Evolutionary conservation across 2,329 filamentous ascomycete genomes (phyloP).

Genomic region (Xylariaceae sp.): DNA sequence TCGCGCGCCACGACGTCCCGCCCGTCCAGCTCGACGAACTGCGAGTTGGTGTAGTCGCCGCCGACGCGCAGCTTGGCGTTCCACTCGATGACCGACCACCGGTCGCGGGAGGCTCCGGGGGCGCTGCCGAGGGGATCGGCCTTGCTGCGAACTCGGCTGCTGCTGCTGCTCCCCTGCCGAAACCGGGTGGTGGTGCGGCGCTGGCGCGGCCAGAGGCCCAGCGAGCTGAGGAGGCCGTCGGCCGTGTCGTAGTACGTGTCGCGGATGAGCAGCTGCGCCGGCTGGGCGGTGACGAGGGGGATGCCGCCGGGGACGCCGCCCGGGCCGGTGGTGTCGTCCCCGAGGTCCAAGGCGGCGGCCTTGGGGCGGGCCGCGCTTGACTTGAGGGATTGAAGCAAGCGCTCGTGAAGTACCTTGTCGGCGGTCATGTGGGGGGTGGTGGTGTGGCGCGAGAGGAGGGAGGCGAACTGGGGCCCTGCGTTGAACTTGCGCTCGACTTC

Average conservation of each 20-base stretch:
- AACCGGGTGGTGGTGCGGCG: constrained; percentile 3
- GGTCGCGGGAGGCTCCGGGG: too few species aligned
- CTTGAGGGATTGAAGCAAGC: too few species aligned
- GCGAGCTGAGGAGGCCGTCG: constrained; percentile 6
- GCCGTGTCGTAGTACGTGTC: constrained; percentile 14
- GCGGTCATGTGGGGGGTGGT: too few species aligned
- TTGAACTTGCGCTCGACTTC: too few species aligned
- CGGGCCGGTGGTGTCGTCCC: too few species aligned
- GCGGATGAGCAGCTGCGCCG: constrained; percentile 5
- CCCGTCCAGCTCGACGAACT: constrained; percentile 12
- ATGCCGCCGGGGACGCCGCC: too few species aligned
- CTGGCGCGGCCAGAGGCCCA: constrained; percentile 12
- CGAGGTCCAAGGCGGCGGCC: too few species aligned
- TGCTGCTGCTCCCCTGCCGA: not conserved
- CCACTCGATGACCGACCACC: constrained; percentile 7
- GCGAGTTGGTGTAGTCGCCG: constrained; percentile 10
- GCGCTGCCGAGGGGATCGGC: not conserved
- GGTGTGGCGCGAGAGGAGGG: too few species aligned
- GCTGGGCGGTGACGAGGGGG: not conserved
- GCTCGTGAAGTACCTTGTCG: too few species aligned
- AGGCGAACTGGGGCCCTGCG: too few species aligned
- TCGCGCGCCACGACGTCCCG: constrained; percentile 8
- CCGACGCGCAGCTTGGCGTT: constrained; percentile 13
- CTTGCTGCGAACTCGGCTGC: not conserved
- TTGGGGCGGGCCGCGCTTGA: too few species aligned